Evolutionary conservation across 2,329 filamentous ascomycete species (phyloP).

Genomic region (Alternaria burnsii): DNA sequence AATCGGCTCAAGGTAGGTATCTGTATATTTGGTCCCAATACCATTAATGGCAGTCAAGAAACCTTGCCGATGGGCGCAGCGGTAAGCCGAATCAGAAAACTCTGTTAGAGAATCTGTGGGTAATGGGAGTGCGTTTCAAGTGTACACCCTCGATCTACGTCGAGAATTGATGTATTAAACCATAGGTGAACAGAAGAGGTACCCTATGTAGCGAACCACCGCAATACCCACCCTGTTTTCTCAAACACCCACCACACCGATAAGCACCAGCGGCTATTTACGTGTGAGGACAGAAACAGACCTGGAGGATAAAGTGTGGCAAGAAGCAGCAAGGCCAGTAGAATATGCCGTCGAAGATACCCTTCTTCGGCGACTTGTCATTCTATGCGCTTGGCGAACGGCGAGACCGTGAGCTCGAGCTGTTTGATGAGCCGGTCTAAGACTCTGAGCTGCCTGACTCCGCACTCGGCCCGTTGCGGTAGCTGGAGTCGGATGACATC

Average conservation of each 20-base stretch:
- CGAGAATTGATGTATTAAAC: not conserved
- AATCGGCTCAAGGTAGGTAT: too few relatives aligned
- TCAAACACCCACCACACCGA: not conserved
- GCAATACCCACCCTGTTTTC: not conserved
- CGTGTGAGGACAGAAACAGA: slow-evolving; percentile 46
- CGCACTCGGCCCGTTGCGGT: slow-evolving; percentile 36
- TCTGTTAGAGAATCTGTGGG: fast-evolving
- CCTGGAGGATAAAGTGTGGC: slow-evolving; percentile 43
- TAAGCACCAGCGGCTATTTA: not conserved
- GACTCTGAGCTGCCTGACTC: slow-evolving; percentile 39
- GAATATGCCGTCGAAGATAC: slow-evolving; percentile 34
- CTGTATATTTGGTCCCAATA: fast-evolving
- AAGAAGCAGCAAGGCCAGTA: slow-evolving; percentile 48
- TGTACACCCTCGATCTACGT: too few relatives aligned
- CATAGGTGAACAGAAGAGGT: not conserved
- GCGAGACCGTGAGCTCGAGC: slow-evolving; percentile 26
- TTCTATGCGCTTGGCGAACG: slow-evolving; percentile 29
- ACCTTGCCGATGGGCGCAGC: too few relatives aligned
- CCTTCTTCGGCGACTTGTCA: slow-evolving; percentile 33
- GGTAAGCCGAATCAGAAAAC: too few relatives aligned
- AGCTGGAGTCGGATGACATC: slow-evolving; percentile 32
- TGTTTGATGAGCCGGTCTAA: slow-evolving; percentile 32
- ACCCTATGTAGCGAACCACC: not conserved
- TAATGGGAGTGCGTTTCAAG: too few relatives aligned
- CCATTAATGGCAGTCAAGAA: too few relatives aligned